phyloP scores from a whole-genome alignment of 2,329 filamentous ascomycete genomes.

The Stagonosporopsis rhizophila region DNA sequence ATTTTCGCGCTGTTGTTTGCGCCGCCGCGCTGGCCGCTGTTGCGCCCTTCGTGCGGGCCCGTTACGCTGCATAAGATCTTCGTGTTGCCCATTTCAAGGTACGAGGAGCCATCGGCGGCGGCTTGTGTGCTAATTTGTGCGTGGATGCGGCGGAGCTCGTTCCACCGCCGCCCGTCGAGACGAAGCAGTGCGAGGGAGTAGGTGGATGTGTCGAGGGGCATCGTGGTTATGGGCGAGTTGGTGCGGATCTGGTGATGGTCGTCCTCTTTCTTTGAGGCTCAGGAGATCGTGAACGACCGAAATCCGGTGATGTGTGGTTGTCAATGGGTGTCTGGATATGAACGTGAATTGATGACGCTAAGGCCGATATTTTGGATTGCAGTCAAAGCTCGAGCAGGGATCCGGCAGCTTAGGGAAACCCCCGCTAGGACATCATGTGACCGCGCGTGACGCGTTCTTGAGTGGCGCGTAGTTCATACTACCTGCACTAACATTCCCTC shows the following conservation, averaged over 20 bases:
- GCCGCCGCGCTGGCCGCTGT: conserved; percentile 56
- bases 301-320: neutral
- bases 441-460: conserved; percentile 40
- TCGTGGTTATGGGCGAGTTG: conserved; percentile 49
- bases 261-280: neutral
- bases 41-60: conserved; percentile 77
- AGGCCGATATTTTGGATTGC: conserved; percentile 18
- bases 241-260: neutral
- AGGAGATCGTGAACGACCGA: neutral
- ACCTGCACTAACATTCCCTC: neutral
- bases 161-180: conserved; percentile 85
- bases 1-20: conserved; percentile 68
- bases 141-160: conserved; percentile 88
- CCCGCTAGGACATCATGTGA: conserved; percentile 18
- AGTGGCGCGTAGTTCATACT: neutral
- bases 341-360: conserved; percentile 11
- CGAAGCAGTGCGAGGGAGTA: conserved; percentile 81
- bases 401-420: conserved; percentile 11
- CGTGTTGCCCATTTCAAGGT: conserved; percentile 97
- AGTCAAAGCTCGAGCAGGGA: conserved; percentile 26
- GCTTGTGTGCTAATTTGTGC: conserved; percentile 92
- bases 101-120: conserved; percentile 89
- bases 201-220: conserved; percentile 94
- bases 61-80: conserved; percentile 93
- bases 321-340: neutral